Conservation (phyloP, 257 asterid species). For the Capsicum chinense region DNA sequence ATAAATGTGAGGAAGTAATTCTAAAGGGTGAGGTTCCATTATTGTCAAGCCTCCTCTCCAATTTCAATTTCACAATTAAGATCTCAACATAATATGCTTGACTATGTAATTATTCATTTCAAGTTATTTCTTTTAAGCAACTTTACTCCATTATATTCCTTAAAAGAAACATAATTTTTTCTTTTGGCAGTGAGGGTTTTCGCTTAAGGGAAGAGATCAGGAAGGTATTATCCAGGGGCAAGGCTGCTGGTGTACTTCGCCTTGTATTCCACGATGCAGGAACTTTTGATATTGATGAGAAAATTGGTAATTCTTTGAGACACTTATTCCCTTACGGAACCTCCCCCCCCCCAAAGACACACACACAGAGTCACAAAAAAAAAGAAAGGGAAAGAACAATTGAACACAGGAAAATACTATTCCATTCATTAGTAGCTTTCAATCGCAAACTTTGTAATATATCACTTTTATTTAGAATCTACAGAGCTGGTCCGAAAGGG, state of each 20-base stretch:
- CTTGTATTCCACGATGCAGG: constrained; percentile 98
- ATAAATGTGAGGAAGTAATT: constrained; percentile 17
- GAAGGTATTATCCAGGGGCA: constrained; percentile 67
- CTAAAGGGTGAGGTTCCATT: neutral
- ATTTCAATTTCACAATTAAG: neutral
- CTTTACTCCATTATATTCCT: neutral
- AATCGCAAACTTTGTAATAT: neutral
- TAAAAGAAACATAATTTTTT: constrained; percentile 31
- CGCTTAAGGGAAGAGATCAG: constrained; percentile 66
- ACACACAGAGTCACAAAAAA: neutral
- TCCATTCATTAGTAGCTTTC: neutral
- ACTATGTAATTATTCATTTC: neutral
- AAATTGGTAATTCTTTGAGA: constrained; percentile 50
- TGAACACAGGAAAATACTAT: neutral
- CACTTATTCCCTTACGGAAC: neutral
- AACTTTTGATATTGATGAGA: constrained; percentile 67
- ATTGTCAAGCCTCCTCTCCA: neutral
- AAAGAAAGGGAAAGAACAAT: neutral
- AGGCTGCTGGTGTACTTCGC: constrained; percentile 92
- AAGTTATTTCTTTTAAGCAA: constrained; percentile 5
- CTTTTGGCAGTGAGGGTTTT: constrained; percentile 49
- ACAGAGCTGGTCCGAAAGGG: constrained; percentile 1
- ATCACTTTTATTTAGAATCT: neutral
- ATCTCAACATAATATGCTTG: constrained; percentile 6
- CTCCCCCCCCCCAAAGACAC: neutral